A percentile compares a stretch with the other conserved stretches of the same genome.
Evolutionary conservation across 2,329 filamentous ascomycete genomes (phyloP).

Genomic region (Stachybotrys chlorohalonatus): DNA sequence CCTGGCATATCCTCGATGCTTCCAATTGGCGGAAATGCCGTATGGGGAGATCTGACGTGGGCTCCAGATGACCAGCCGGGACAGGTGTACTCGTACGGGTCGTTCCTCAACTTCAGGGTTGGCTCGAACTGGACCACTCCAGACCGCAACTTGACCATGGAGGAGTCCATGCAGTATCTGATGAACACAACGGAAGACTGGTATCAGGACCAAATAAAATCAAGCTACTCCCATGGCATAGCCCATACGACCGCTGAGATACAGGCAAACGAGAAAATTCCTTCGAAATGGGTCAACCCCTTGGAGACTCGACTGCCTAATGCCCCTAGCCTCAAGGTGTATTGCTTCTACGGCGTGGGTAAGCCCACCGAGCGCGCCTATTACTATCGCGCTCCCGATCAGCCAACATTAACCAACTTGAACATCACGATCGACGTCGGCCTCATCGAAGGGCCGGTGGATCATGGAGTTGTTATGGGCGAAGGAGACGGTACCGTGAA

Average conservation of each 20-base stretch:
- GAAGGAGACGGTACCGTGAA: slow-evolving; percentile 96
- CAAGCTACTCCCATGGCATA: slow-evolving; percentile 80
- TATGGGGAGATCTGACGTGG: slow-evolving; percentile 87
- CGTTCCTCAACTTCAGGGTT: slow-evolving; percentile 73
- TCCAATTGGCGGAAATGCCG: slow-evolving; percentile 81
- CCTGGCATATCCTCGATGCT: slow-evolving; percentile 95
- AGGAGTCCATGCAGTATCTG: slow-evolving; percentile 68
- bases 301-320: slow-evolving; percentile 80
- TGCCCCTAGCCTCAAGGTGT: slow-evolving; percentile 86
- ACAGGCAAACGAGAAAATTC: slow-evolving; percentile 68
- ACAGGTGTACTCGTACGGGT: slow-evolving; percentile 67
- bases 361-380: slow-evolving; percentile 91
- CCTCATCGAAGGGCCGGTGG: slow-evolving; percentile 50
- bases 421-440: slow-evolving; percentile 68
- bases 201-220: slow-evolving; percentile 66
- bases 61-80: slow-evolving; percentile 78
- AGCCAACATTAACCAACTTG: slow-evolving; percentile 53
- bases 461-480: slow-evolving; percentile 90
- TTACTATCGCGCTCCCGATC: slow-evolving; percentile 69
- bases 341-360: slow-evolving; percentile 93
- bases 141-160: slow-evolving; percentile 70
- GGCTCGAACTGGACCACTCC: slow-evolving; percentile 55
- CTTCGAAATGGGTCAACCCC: slow-evolving; percentile 87
- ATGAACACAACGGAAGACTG: slow-evolving; percentile 72
- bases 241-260: slow-evolving; percentile 74